phyloP scores from a whole-genome alignment of 768 basidiomycete genomes.

The Boletus rubescentipes region DNA sequence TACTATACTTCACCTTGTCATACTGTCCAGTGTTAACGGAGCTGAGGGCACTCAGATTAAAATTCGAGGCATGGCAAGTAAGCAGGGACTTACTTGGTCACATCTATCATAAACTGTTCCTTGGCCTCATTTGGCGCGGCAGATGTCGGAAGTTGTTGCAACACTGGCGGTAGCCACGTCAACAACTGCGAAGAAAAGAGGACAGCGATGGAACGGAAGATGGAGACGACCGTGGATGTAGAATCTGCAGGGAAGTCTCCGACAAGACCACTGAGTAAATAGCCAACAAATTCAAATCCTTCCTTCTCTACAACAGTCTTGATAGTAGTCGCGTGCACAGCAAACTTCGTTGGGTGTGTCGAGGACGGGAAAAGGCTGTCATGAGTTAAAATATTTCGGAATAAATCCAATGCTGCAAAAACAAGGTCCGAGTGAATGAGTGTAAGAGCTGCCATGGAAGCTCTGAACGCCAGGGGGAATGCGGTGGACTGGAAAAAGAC shows the following conservation, averaged over 20 bases:
- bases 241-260: conserved; percentile 90
- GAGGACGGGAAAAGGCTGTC: conserved; percentile 58
- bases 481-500: conserved; percentile 75
- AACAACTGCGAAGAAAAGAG: conserved; percentile 71
- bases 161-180: conserved; percentile 67
- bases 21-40: conserved; percentile 62
- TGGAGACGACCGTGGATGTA: conserved; percentile 66
- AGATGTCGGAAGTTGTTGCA: conserved; percentile 67
- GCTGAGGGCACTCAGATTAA: conserved; percentile 37
- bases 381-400: conserved; percentile 73
- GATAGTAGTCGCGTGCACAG: conserved; percentile 62
- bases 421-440: conserved; percentile 82
- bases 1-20: conserved; percentile 82
- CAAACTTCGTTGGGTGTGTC: conserved; percentile 56
- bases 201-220: conserved; percentile 67
- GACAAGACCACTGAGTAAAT: conserved; percentile 74
- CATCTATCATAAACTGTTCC: conserved; percentile 67
- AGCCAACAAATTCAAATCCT: conserved; percentile 68
- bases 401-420: conserved; percentile 78
- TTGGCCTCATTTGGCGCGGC: conserved; percentile 65
- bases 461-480: conserved; percentile 76
- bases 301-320: conserved; percentile 61
- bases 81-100: conserved; percentile 60
- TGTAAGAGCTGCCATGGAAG: conserved; percentile 74
- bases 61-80: background rate